Conservation (phyloP, 495 filamentous ascomycete species). For the Neurospora sp. region DNA sequence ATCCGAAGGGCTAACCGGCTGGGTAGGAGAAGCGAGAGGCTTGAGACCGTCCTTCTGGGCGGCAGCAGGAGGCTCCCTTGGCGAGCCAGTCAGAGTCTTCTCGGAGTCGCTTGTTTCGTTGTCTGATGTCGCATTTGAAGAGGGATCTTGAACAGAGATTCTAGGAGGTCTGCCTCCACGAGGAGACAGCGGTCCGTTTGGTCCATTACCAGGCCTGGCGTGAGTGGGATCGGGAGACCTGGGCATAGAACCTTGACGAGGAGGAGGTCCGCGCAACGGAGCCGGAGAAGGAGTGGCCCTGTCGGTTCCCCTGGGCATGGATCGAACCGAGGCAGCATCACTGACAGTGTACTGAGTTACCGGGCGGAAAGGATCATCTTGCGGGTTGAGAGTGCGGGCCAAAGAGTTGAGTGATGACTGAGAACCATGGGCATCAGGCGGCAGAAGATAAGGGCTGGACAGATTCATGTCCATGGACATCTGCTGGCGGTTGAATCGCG, state of each 20-base stretch:
- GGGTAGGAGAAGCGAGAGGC: slow-evolving; percentile 12
- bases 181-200: neutral
- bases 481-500: slow-evolving; percentile 58
- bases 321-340: slow-evolving; percentile 51
- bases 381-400: slow-evolving; percentile 55
- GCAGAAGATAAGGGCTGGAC: slow-evolving; percentile 80
- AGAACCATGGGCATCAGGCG: slow-evolving; percentile 66
- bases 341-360: slow-evolving; percentile 47
- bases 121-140: neutral
- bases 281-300: slow-evolving; percentile 24
- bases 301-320: slow-evolving; percentile 40
- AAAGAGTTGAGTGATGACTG: slow-evolving; percentile 77
- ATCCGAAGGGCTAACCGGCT: slow-evolving; percentile 14
- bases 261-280: neutral
- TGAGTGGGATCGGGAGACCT: neutral
- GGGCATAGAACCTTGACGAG: neutral
- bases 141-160: neutral
- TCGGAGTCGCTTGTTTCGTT: neutral
- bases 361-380: slow-evolving; percentile 78
- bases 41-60: slow-evolving; percentile 18
- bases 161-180: neutral
- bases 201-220: neutral
- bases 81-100: neutral
- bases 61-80: slow-evolving; percentile 21
- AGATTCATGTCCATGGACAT: slow-evolving; percentile 79